Conservation (phyloP, 2,329 filamentous ascomycete genomes). For the Trichoderma semiorbis region DNA sequence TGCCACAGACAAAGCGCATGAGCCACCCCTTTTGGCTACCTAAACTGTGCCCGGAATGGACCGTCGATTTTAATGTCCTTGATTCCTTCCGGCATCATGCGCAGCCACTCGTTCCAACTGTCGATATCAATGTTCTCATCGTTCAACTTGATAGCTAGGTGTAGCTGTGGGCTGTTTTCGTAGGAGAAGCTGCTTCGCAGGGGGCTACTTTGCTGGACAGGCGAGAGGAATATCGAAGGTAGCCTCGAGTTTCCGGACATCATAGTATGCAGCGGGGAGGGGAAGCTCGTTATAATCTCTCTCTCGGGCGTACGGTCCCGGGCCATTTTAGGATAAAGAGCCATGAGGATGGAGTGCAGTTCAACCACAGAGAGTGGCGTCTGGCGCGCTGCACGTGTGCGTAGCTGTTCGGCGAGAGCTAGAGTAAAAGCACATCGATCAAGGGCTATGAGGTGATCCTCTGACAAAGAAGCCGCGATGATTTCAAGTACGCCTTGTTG, state of each 20-base stretch:
- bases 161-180: conserved; percentile 47
- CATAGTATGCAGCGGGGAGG: conserved; percentile 54
- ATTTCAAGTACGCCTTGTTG: conserved; percentile 54
- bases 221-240: conserved; percentile 55
- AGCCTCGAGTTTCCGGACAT: conserved; percentile 51
- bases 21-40: conserved; percentile 16
- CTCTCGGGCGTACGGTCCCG: conserved; percentile 48
- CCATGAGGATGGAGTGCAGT: conserved; percentile 52
- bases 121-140: conserved; percentile 52
- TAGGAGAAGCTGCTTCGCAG: conserved; percentile 38
- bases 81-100: conserved; percentile 55
- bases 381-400: conserved; percentile 43
- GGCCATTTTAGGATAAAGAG: conserved; percentile 50
- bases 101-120: conserved; percentile 56
- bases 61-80: conserved; percentile 54
- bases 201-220: conserved; percentile 42
- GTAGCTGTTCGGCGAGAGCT: conserved; percentile 48
- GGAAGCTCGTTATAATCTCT: conserved; percentile 47
- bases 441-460: conserved; percentile 47
- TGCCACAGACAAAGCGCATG: background rate
- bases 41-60: conserved; percentile 36
- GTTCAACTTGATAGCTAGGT: conserved; percentile 48
- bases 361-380: conserved; percentile 50
- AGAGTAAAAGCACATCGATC: conserved; percentile 52
- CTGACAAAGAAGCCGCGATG: conserved; percentile 52